Conservation (phyloP, 2,329 filamentous ascomycete species). For the Diaporthe sp. region DNA sequence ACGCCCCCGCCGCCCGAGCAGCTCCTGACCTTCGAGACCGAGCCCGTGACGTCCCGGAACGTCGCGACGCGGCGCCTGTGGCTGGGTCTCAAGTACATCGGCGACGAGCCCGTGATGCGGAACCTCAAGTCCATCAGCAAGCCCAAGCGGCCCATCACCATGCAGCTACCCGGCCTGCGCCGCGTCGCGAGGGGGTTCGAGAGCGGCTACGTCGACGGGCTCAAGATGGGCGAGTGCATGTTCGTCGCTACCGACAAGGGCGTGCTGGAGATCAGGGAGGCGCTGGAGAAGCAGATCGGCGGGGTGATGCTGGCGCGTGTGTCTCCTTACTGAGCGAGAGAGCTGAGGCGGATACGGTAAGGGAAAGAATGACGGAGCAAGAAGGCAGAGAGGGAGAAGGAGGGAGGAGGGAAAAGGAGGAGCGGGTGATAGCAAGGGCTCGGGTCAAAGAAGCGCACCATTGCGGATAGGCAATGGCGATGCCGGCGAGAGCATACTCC, state of each 20-base stretch:
- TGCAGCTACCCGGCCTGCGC: conserved; percentile 73
- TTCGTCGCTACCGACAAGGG: conserved; percentile 84
- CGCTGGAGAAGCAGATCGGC: conserved; percentile 84
- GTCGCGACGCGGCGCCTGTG: conserved; percentile 83
- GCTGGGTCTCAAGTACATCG: conserved; percentile 92
- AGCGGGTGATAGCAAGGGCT: background rate
- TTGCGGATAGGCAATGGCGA: background rate
- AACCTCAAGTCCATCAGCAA: conserved; percentile 78
- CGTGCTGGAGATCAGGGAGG: conserved; percentile 86
- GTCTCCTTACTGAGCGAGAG: conserved; percentile 46
- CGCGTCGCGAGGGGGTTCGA: conserved; percentile 78
- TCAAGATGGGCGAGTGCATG: conserved; percentile 86
- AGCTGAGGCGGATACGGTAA: background rate
- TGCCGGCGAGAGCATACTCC: background rate
- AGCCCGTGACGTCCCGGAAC: conserved; percentile 77
- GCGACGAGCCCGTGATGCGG: conserved; percentile 82
- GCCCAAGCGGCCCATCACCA: conserved; percentile 79
- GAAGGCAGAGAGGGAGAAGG: accelerated
- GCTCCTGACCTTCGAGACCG: conserved; percentile 62
- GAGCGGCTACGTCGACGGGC: conserved; percentile 78
- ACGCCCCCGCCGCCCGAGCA: conserved; percentile 64
- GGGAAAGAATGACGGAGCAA: background rate
- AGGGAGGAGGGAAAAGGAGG: no score
- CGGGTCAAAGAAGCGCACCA: background rate
- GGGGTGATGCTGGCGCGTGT: conserved; percentile 84